A percentile compares a stretch with the other conserved stretches of the same genome.
Evolutionary conservation across 2,329 filamentous ascomycete species (phyloP).

Genomic region (Neobulgaria alba): DNA sequence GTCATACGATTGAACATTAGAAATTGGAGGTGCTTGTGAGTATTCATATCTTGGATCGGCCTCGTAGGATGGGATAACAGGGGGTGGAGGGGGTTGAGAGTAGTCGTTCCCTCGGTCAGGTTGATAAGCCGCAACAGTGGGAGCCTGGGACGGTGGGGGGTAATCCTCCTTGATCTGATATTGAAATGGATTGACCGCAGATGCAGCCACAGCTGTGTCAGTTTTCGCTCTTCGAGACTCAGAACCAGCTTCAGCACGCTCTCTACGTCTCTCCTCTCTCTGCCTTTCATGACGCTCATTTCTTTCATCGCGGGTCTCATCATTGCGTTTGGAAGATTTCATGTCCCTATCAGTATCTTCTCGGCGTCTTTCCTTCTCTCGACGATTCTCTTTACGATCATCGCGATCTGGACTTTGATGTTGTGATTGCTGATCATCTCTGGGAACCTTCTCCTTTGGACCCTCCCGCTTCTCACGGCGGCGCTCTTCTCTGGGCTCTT

Average conservation of each 20-base stretch:
- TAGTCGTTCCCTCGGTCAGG: slow-evolving; percentile 13
- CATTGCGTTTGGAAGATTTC: slow-evolving; percentile 23
- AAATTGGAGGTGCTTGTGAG: too few species aligned
- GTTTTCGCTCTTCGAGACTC: slow-evolving; percentile 20
- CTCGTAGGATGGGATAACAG: slow-evolving; percentile 44
- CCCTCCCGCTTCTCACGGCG: not conserved
- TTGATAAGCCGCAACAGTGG: slow-evolving; percentile 27
- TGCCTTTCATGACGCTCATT: slow-evolving; percentile 30
- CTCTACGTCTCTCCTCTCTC: slow-evolving; percentile 24
- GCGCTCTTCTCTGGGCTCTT: slow-evolving; percentile 4
- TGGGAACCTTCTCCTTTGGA: not conserved
- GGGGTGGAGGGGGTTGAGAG: too few species aligned
- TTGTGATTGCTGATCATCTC: slow-evolving; percentile 13
- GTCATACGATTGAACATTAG: too few species aligned
- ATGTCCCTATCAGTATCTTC: slow-evolving; percentile 19
- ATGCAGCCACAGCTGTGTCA: slow-evolving; percentile 22
- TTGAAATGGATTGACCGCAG: slow-evolving; percentile 46
- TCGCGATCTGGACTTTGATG: slow-evolving; percentile 21
- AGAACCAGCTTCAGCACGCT: slow-evolving; percentile 10
- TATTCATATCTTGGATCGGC: too few species aligned
- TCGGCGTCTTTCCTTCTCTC: slow-evolving; percentile 18
- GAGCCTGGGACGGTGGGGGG: slow-evolving; percentile 43
- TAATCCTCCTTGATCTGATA: slow-evolving; percentile 46
- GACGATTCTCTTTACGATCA: slow-evolving; percentile 18
- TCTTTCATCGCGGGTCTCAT: slow-evolving; percentile 25